phyloP scores from a whole-genome alignment of 441 rosid species.

The Pelargonium fulgidum region DNA sequence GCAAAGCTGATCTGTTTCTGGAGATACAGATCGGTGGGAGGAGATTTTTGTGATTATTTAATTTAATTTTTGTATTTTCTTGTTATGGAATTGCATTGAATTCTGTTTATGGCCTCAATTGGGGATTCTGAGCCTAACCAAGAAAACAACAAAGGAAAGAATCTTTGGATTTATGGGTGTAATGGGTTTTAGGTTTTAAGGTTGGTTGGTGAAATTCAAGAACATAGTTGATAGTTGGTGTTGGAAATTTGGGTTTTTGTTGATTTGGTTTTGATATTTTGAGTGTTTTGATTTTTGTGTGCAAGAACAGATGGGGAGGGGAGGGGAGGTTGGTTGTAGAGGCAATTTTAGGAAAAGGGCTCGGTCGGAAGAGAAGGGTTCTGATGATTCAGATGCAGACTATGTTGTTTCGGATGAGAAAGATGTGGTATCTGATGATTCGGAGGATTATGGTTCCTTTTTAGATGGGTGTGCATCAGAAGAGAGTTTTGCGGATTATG shows the following conservation, averaged over 20 bases:
- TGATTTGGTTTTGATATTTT: background rate
- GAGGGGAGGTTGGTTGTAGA: conserved; percentile 46
- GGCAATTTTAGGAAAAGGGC: conserved; percentile 42
- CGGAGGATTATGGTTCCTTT: conserved; percentile 45
- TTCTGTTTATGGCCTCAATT: background rate
- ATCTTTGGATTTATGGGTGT: conserved; percentile 2
- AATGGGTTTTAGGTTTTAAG: background rate
- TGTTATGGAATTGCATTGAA: background rate
- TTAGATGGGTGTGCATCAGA: conserved; percentile 52
- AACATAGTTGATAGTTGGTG: background rate
- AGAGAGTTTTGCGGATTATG: conserved; percentile 37
- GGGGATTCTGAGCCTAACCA: background rate
- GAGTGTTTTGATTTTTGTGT: conserved; percentile 14
- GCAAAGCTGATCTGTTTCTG: conserved; percentile 5
- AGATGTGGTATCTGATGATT: conserved; percentile 50
- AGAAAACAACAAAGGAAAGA: background rate
- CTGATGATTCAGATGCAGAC: conserved; percentile 96
- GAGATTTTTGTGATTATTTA: background rate
- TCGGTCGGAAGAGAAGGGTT: conserved; percentile 48
- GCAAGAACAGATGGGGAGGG: conserved; percentile 70
- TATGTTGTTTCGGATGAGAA: conserved; percentile 75
- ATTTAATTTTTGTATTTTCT: background rate
- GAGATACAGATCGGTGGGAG: background rate
- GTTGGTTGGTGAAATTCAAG: background rate
- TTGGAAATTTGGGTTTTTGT: background rate